These are phyloP conservation scores for Irpex rosettiformis DNA, from an alignment of 1,284 basidiomycete genomes.

Conservation along the genomic window DNA sequence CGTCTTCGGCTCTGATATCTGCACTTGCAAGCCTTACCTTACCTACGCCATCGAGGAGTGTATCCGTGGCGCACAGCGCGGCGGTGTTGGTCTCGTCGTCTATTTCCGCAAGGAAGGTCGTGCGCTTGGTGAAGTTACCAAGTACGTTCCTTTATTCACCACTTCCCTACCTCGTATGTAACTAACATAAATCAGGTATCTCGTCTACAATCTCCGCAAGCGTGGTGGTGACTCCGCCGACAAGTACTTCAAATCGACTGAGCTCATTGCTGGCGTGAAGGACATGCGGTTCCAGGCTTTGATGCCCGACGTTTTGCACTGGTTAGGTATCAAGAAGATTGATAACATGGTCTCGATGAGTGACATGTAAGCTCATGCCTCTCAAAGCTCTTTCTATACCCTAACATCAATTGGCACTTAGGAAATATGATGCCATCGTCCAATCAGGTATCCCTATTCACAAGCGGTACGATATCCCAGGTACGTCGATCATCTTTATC, in stretches of 20 bases:
- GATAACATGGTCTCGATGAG: conserved; percentile 93
- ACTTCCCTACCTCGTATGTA: not conserved
- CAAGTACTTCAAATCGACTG: conserved; percentile 93
- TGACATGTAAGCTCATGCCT: conserved; percentile 58
- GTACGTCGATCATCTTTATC: conserved; percentile 31
- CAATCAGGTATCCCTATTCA: conserved; percentile 83
- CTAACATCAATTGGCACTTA: conserved; percentile 27
- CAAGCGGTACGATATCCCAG: conserved; percentile 83
- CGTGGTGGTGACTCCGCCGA: conserved; percentile 90
- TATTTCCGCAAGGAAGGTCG: conserved; percentile 96
- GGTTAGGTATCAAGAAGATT: conserved; percentile 89
- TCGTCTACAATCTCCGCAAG: conserved; percentile 95
- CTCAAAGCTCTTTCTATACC: not conserved
- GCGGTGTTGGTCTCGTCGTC: conserved; percentile 89
- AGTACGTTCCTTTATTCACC: conserved; percentile 44
- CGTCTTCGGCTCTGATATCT: conserved; percentile 91
- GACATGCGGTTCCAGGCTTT: conserved; percentile 95
- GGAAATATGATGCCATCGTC: conserved; percentile 95
- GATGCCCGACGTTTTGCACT: conserved; percentile 95
- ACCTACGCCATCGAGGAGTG: conserved; percentile 94
- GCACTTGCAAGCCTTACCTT: conserved; percentile 93
- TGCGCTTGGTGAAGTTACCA: conserved; percentile 90
- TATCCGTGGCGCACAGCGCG: conserved; percentile 81
- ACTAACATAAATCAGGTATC: conserved; percentile 47
- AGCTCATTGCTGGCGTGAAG: conserved; percentile 92